Conservation (phyloP, 75 land plant species). For the Ceratopteris richardii region DNA sequence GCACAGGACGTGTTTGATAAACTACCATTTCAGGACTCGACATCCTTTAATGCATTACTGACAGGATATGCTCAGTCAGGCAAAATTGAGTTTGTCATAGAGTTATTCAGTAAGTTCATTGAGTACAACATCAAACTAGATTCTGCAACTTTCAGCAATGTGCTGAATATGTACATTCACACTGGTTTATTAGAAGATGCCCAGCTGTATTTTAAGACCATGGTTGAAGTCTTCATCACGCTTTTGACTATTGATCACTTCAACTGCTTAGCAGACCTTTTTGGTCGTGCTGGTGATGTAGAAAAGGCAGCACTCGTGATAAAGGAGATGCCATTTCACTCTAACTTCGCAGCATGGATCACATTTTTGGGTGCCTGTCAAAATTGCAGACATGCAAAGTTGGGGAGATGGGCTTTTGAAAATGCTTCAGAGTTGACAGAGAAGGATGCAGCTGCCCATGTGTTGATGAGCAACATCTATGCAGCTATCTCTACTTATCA, state of each 20-base stretch:
- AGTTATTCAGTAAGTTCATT: constrained; percentile 19
- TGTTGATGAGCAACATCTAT: not conserved
- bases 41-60: constrained; percentile 34
- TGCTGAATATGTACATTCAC: constrained; percentile 25
- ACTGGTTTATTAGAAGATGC: constrained; percentile 32
- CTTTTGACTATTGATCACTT: constrained; percentile 21
- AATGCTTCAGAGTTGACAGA: not conserved
- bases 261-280: constrained; percentile 33
- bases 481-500: no score
- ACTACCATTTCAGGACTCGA: not conserved
- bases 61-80: constrained; percentile 40
- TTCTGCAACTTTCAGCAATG: constrained; percentile 23
- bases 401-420: not conserved
- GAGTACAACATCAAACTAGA: constrained; percentile 13
- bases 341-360: not conserved
- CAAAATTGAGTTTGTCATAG: constrained; percentile 10
- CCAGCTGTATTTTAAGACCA: constrained; percentile 21
- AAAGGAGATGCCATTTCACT: not conserved
- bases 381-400: not conserved
- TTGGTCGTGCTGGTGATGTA: constrained; percentile 42
- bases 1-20: not conserved
- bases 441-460: not conserved
- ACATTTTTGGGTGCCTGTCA: not conserved
- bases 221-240: constrained; percentile 16
- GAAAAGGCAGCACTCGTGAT: constrained; percentile 34